A percentile compares a stretch with the other conserved stretches of the same genome.
These are phyloP conservation scores for Pyronema domesticum DNA, from an alignment of 495 filamentous ascomycete species.

Conservation along the genomic window DNA sequence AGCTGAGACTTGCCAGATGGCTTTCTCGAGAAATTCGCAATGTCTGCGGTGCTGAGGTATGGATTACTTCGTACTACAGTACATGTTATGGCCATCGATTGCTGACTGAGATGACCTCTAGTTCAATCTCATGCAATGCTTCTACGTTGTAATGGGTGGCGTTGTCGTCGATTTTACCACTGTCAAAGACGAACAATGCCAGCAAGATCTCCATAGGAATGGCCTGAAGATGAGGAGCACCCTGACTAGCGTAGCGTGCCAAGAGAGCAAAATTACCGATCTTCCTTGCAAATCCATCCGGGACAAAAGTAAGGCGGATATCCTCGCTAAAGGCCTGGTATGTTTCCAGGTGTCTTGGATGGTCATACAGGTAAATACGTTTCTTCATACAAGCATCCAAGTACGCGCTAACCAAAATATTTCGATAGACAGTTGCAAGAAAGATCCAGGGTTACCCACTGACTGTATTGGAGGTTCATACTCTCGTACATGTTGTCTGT, in stretches of 20 bases:
- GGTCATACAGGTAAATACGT: slow-evolving; percentile 5
- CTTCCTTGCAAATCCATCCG: slow-evolving; percentile 1
- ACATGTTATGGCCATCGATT: no score
- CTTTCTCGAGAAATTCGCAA: no score
- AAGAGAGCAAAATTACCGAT: no score
- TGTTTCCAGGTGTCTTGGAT: slow-evolving; percentile 4
- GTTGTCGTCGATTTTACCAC: slow-evolving; percentile 9
- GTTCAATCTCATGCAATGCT: no score
- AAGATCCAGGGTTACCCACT: slow-evolving; percentile 2
- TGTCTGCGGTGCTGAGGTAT: no score
- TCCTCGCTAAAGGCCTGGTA: slow-evolving; percentile 6
- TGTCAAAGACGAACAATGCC: no score
- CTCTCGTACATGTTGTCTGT: slow-evolving; percentile 7
- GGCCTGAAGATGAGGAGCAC: no score
- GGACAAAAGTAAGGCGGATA: slow-evolving; percentile 8
- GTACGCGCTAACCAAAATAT: not conserved
- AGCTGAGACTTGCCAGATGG: not conserved
- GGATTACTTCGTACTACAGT: no score
- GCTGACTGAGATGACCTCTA: no score
- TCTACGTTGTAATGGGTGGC: slow-evolving; percentile 22
- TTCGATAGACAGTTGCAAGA: not conserved
- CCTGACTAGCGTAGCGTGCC: no score
- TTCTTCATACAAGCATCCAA: not conserved
- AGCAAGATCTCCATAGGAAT: no score
- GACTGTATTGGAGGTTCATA: slow-evolving; percentile 7